These are phyloP conservation scores for Hylodesmum podocarpum DNA, from an alignment of 306 rosid genomes.

Conservation along the genomic window DNA sequence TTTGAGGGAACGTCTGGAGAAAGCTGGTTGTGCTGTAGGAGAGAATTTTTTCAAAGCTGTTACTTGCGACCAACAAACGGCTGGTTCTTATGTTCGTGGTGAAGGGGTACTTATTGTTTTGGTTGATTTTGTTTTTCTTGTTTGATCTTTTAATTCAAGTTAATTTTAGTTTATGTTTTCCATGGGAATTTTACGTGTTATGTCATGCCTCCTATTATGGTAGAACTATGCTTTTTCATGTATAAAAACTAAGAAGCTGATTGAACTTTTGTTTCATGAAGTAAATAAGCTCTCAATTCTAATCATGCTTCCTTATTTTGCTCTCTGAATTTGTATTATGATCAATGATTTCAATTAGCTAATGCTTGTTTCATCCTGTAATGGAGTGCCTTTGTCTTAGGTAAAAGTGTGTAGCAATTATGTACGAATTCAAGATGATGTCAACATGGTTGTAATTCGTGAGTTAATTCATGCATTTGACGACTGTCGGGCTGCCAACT, in stretches of 20 bases:
- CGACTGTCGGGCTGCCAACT: slow-evolving; percentile 64
- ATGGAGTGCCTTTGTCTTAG: slow-evolving; percentile 36
- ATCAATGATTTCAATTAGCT: not conserved
- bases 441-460: slow-evolving; percentile 63
- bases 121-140: not conserved
- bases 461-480: slow-evolving; percentile 78
- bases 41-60: slow-evolving; percentile 56
- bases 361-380: not conserved
- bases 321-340: not conserved
- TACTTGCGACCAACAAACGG: slow-evolving; percentile 28
- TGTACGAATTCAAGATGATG: slow-evolving; percentile 61
- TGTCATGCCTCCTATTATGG: not conserved
- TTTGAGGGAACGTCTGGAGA: slow-evolving; percentile 58
- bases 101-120: slow-evolving; percentile 52
- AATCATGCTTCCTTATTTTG: not conserved
- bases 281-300: not conserved
- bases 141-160: not conserved
- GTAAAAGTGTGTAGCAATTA: slow-evolving; percentile 61
- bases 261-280: not conserved
- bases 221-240: not conserved
- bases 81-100: slow-evolving; percentile 54
- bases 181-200: not conserved
- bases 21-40: slow-evolving; percentile 60
- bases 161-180: not conserved
- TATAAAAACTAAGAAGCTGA: not conserved